phyloP scores from a whole-genome alignment of 805 yeast species.

The Candida silvicultrix region DNA sequence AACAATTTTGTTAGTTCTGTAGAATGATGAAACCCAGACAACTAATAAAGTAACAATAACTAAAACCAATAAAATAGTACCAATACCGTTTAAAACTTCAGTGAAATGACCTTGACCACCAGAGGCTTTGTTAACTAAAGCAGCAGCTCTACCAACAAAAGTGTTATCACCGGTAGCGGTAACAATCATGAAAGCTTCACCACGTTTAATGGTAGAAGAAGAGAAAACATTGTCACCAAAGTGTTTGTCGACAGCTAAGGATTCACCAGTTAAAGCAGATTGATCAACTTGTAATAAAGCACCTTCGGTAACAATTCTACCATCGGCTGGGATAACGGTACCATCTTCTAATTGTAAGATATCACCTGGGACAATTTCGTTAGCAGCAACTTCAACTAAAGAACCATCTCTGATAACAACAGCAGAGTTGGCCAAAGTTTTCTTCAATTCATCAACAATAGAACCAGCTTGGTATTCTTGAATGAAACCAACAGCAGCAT shows the following conservation, averaged over 20 bases:
- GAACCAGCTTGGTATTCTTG: constrained; percentile 99
- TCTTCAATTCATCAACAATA: constrained; percentile 93
- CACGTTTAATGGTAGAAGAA: constrained; percentile 91
- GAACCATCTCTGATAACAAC: constrained; percentile 78
- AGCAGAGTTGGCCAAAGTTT: constrained; percentile 89
- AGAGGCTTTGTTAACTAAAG: constrained; percentile 90
- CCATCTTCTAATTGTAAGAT: constrained; percentile 90
- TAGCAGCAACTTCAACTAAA: constrained; percentile 67
- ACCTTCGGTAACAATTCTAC: constrained; percentile 81
- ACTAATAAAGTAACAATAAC: constrained; percentile 82
- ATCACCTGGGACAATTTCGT: constrained; percentile 94
- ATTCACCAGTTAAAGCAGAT: constrained; percentile 97
- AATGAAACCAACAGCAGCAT: constrained; percentile 92
- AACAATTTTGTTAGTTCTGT: constrained; percentile 84
- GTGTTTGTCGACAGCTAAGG: constrained; percentile 90
- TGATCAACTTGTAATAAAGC: constrained; percentile 88
- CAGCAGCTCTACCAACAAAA: constrained; percentile 96
- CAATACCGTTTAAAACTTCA: constrained; percentile 96
- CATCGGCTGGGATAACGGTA: constrained; percentile 89
- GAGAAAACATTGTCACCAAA: constrained; percentile 85
- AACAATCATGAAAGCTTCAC: constrained; percentile 91
- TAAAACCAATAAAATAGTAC: constrained; percentile 83
- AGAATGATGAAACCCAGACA: constrained; percentile 92
- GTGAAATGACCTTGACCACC: constrained; percentile 95
- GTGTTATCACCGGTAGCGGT: constrained; percentile 95